Evolutionary conservation across 768 basidiomycete genomes (phyloP).

Genomic region (Lactifluus hygrophoroides): DNA sequence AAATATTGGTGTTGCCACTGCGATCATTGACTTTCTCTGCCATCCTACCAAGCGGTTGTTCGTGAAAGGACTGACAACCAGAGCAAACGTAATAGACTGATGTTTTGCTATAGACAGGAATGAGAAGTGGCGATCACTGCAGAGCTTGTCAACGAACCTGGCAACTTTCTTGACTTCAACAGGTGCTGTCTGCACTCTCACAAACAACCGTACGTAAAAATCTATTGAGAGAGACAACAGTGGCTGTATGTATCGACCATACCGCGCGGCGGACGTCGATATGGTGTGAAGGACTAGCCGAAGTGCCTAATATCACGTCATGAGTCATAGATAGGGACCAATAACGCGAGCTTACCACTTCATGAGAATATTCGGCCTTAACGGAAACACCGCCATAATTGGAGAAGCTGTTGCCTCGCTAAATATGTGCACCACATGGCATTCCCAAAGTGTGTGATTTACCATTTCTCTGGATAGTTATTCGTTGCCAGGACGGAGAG

Average conservation of each 20-base stretch:
- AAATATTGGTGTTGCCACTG: conserved; percentile 48
- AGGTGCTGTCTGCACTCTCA: conserved; percentile 65
- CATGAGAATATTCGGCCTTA: conserved; percentile 93
- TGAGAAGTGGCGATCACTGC: neutral
- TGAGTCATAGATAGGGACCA: neutral
- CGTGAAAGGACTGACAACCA: conserved; percentile 72
- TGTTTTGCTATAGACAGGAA: conserved; percentile 53
- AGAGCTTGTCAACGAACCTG: conserved; percentile 42
- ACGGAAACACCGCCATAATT: conserved; percentile 91
- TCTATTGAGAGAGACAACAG: conserved; percentile 89
- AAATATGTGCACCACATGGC: neutral
- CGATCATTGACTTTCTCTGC: conserved; percentile 49
- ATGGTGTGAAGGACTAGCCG: conserved; percentile 84
- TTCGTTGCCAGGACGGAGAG: conserved; percentile 86
- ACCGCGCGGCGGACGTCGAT: conserved; percentile 81
- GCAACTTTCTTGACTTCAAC: conserved; percentile 77
- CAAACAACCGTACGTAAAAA: conserved; percentile 91
- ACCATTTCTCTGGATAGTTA: conserved; percentile 98
- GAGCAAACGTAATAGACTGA: conserved; percentile 79
- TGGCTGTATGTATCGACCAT: conserved; percentile 88
- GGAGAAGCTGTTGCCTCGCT: conserved; percentile 52
- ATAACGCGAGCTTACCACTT: conserved; percentile 50
- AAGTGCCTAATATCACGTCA: conserved; percentile 51
- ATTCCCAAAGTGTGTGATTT: neutral
- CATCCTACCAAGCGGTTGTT: conserved; percentile 78